Base-by-base conservation (phyloP, 139 green algal genomes). In the Yamagishiella unicocca region DNA sequence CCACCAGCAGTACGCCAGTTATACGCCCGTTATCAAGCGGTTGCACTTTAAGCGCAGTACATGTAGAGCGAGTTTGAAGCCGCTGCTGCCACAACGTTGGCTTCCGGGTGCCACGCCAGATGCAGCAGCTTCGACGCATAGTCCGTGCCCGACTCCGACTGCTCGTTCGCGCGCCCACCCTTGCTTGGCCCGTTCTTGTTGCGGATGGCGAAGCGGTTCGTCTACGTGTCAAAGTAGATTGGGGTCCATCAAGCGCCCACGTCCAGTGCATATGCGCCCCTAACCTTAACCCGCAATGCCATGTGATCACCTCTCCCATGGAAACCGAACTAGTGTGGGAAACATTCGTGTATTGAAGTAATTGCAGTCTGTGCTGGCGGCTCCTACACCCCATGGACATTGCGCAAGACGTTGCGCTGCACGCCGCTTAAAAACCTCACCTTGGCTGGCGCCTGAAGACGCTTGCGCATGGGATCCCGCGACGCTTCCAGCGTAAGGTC, bases 61-160 rank as follows among this genome's bases (percentile, higher is more conserved):
- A 99, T 95, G 89, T 99, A 99, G 35, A 99, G 93, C 27, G 93
- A 97, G 91, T 99, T 99, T 35, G 94, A 94, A 8, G 96, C 97
- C 2, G 96, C 97, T 25, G 94, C 95, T 14, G 97, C 97, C 62
- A 99, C 96, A 1, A 99, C 92, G 82, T 98, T 96, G 45, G 93
- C 93, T 77, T 96, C 89, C 40, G 98, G 98, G 88, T 99, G 97
- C 97, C 97, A 99, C 2, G 96, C 96, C 35, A 99, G 87, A 89
- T 99, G 97, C 82, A 98, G 94, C 87, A 99, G 94, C 93, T 99
- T 99, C 35, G 87, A 88, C 6, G 80, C 64, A 64, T 97, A 98
- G 92, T 99, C 97, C 25, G 89, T 93, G 45, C 89, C 79, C 12
- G 76, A n/a, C 70, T 91, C 90, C 42, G 89, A 83, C 38, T 64